A percentile compares a stretch with the other conserved stretches of the same genome.
Evolutionary conservation across 352 stramenopile genomes (phyloP).

Genomic region (Pythium scleroteichum): DNA sequence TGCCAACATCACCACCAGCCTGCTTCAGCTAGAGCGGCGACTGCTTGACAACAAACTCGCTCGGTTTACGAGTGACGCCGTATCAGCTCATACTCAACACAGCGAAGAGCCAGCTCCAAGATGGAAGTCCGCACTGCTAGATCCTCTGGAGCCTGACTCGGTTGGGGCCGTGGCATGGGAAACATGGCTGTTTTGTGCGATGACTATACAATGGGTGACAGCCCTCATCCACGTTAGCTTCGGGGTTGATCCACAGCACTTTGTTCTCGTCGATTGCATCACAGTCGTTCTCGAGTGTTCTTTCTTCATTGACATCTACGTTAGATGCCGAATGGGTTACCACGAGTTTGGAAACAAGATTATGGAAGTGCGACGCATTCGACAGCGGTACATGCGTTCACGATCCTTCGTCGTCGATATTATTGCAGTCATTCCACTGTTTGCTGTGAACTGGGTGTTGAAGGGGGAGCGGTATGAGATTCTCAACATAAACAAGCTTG

Average conservation of each 20-base stretch:
- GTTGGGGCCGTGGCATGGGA: constrained; percentile 36
- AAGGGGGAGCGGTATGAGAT: constrained; percentile 33
- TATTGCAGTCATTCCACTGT: constrained; percentile 40
- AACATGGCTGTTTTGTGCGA: constrained; percentile 42
- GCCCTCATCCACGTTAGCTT: constrained; percentile 49
- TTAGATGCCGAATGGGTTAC: constrained; percentile 40
- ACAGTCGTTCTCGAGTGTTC: constrained; percentile 42
- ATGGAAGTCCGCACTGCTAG: constrained; percentile 11
- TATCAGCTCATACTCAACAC: not conserved
- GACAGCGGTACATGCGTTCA: constrained; percentile 39
- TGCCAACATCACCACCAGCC: constrained; percentile 1
- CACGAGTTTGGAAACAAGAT: constrained; percentile 61
- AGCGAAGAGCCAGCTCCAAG: not conserved
- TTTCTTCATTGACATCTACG: constrained; percentile 43
- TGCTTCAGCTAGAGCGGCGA: constrained; percentile 22
- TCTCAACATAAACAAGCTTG: constrained; percentile 60
- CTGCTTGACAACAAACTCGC: constrained; percentile 29
- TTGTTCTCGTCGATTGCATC: constrained; percentile 27
- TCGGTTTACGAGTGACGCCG: constrained; percentile 18
- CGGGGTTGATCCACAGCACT: constrained; percentile 27
- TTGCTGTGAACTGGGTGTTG: constrained; percentile 40
- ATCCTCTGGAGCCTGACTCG: constrained; percentile 39
- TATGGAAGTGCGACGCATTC: constrained; percentile 42
- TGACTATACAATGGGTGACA: constrained; percentile 45
- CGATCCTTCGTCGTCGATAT: constrained; percentile 41